Base-by-base conservation (phyloP, 495 filamentous ascomycete species). In the Corynascus novoguineensis region DNA sequence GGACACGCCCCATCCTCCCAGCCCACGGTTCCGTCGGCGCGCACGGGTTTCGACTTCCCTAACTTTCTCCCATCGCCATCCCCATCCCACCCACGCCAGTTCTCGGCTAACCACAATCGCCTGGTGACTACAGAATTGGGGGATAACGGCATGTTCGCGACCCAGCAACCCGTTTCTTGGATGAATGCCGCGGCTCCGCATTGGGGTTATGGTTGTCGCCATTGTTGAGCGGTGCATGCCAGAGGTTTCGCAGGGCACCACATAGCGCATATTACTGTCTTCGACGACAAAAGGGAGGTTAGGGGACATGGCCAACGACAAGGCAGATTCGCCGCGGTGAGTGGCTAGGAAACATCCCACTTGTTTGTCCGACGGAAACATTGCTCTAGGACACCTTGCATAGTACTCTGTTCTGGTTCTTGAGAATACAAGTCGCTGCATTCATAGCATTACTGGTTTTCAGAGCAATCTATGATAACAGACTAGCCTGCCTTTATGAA, bases 41-140 rank as follows among this genome's bases (percentile, higher is more conserved):
- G 1, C 45, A 24, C 45, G 41, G 28, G 11, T 4, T 12, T 45
- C 21, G 31, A 41, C 21, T 4, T 35, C 45, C 45, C 17, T 4
- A 14, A 12, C 10, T 29, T 25, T 27, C 0, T 41, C 32, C 45
- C 47, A 11, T 21, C 25, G 11, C 34, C 42, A 14, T 15, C 24
- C 17, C 53, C 28, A n/a, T 25, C 49, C 45, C 27, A 56, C 45
- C n/a, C 25, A 24, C 8, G 31, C 27, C 53, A 32, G 25, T 56
- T 32, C 35, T 10, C 34, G 9, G 45, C 53, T 56, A 56, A 56
- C 53, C 35, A 56, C 6, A 45, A 50, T 41, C 53, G 45, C n/a
- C n/a, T 28, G 22, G 45, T 3, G 1, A 32, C 2, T 5, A 14
- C 15, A 55, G 53, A 27, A 19, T 2, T 27, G 7, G 53, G 24